Evolutionary conservation across 495 filamentous ascomycete species (phyloP).

Genomic region (Penicillium coffeae): DNA sequence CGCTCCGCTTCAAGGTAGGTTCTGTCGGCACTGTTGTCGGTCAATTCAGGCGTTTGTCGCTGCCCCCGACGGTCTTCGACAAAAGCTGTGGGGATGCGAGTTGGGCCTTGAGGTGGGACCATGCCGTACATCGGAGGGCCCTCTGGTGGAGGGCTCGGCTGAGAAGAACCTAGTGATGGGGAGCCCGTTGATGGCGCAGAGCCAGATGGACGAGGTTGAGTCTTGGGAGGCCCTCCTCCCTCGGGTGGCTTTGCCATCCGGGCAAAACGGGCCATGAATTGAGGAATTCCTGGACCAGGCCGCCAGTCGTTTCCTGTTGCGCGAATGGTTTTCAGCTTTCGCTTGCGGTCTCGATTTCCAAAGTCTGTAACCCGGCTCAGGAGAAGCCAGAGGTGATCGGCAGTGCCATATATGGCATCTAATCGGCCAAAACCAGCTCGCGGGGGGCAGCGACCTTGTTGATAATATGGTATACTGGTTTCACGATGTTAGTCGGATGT

Average conservation of each 20-base stretch:
- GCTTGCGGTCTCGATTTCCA: slow-evolving; percentile 66
- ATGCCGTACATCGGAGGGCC: slow-evolving; percentile 51
- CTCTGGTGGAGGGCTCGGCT: slow-evolving; percentile 4
- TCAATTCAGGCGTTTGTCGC: slow-evolving; percentile 19
- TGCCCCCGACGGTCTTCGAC: slow-evolving; percentile 16
- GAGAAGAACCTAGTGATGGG: slow-evolving; percentile 15
- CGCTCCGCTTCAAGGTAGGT: slow-evolving; percentile 65
- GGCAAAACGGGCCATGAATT: slow-evolving; percentile 41
- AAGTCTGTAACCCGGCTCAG: slow-evolving; percentile 82
- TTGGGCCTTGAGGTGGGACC: slow-evolving; percentile 41
- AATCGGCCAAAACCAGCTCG: slow-evolving; percentile 72
- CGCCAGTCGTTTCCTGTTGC: slow-evolving; percentile 54
- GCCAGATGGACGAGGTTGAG: slow-evolving; percentile 8
- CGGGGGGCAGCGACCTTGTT: slow-evolving; percentile 82
- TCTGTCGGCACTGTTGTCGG: slow-evolving; percentile 52
- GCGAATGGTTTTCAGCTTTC: slow-evolving; percentile 61
- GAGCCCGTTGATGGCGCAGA: slow-evolving; percentile 10
- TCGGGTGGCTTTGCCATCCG: slow-evolving; percentile 22
- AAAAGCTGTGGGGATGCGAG: slow-evolving; percentile 41
- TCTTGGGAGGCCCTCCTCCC: slow-evolving; percentile 18
- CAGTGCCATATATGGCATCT: slow-evolving; percentile 80
- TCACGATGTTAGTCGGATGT: slow-evolving; percentile 5
- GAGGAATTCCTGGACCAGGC: slow-evolving; percentile 49
- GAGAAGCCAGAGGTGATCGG: slow-evolving; percentile 80
- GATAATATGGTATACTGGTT: slow-evolving; percentile 68